Percentiles rank a stretch among this genome's conserved stretches.
These are phyloP conservation scores for Rhizopogon salebrosus DNA, from an alignment of 768 basidiomycete genomes.

Conservation along the genomic window DNA sequence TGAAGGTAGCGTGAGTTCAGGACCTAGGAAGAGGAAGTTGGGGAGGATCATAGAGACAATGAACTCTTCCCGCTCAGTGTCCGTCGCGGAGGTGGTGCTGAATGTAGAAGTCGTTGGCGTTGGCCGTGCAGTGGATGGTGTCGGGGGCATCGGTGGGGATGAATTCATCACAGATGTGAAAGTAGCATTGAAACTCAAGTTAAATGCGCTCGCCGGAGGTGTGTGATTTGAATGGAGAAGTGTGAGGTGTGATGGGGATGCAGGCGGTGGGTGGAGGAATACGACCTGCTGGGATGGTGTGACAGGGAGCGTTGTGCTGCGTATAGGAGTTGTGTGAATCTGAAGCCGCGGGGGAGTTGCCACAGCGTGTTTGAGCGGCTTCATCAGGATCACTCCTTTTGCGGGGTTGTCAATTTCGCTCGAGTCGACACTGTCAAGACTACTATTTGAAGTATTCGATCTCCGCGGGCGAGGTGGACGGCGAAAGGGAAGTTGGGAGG, in stretches of 20 bases:
- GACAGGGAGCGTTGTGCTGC: constrained; percentile 57
- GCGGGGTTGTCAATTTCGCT: neutral
- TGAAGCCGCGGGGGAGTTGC: constrained; percentile 51
- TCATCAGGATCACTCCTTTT: neutral
- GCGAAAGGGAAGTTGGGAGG: constrained; percentile 54
- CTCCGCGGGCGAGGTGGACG: constrained; percentile 48
- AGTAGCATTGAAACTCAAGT: neutral
- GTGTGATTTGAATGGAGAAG: constrained; percentile 57
- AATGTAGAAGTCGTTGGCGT: constrained; percentile 51
- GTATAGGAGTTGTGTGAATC: constrained; percentile 52
- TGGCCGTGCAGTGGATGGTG: constrained; percentile 35
- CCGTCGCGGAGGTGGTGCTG: constrained; percentile 12
- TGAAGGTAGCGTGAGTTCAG: constrained; percentile 70
- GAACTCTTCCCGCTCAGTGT: constrained; percentile 60
- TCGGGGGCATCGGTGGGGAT: constrained; percentile 31
- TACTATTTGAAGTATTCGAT: constrained; percentile 60
- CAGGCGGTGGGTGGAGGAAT: constrained; percentile 23
- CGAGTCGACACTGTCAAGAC: constrained; percentile 11
- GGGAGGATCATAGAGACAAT: constrained; percentile 89
- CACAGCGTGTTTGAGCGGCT: neutral
- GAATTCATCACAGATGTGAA: neutral
- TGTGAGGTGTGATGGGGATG: constrained; percentile 57
- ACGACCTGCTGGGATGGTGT: constrained; percentile 18
- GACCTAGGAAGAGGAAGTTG: constrained; percentile 85
- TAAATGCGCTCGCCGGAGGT: constrained; percentile 43